Evolutionary conservation across 306 rosid genomes (phyloP).

Genomic region (Parietaria judaica): DNA sequence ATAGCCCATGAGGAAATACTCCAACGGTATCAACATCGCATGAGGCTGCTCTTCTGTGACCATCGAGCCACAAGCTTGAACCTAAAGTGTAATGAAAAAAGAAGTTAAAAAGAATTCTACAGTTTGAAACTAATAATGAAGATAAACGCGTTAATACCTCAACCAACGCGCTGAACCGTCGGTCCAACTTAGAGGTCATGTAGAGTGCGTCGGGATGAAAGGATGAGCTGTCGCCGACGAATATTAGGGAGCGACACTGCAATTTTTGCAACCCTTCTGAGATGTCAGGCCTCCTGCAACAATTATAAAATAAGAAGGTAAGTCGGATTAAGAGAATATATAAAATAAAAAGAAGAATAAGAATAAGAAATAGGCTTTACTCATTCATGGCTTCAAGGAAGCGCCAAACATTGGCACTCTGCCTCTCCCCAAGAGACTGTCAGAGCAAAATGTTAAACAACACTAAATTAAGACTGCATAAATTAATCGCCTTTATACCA

Average conservation of each 20-base stretch:
- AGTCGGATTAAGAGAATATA: background rate
- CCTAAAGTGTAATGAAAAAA: conserved; percentile 27
- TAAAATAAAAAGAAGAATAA: background rate
- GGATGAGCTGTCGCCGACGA: conserved; percentile 87
- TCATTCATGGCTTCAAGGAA: conserved; percentile 89
- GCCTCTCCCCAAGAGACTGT: conserved; percentile 83
- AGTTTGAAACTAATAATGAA: too few species aligned
- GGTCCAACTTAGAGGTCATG: conserved; percentile 76
- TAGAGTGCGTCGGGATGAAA: conserved; percentile 73
- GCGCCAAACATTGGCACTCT: conserved; percentile 78
- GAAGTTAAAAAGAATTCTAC: too few species aligned
- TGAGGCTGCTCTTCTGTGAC: conserved; percentile 99
- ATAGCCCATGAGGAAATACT: conserved; percentile 88
- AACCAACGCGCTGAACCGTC: conserved; percentile 82
- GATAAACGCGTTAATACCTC: conserved; percentile 39
- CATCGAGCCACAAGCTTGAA: conserved; percentile 93
- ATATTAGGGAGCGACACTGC: conserved; percentile 80
- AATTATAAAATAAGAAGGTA: conserved; percentile 5
- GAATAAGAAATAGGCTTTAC: conserved; percentile 29
- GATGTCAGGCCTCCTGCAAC: conserved; percentile 70
- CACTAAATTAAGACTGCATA: conserved; percentile 15
- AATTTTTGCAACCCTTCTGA: conserved; percentile 64
- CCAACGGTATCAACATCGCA: conserved; percentile 92
- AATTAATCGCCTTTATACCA: conserved; percentile 17
- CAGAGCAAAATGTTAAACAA: conserved; percentile 6